Base-by-base conservation (phyloP, 257 asterid genomes). In the Solanum dulcamara region DNA sequence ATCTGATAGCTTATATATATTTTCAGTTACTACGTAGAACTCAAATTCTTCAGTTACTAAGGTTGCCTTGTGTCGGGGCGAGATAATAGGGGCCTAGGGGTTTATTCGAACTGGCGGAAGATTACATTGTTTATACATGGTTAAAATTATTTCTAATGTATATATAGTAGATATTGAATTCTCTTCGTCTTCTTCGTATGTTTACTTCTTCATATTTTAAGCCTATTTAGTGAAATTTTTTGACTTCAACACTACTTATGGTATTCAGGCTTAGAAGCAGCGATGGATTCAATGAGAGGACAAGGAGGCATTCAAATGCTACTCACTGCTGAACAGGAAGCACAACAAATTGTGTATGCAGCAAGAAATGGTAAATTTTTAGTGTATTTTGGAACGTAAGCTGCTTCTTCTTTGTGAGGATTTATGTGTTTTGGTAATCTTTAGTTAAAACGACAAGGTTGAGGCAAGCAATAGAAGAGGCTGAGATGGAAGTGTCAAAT, bases 271-370 rank as follows among this genome's bases (percentile, higher is more conserved):
- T 59, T 46, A 72, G 68, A 83, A 89, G 82, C 70, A 14, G 35
- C 35, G 30, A 96, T 96, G 99, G 99, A 94, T 87, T 81, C 92
- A 72, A 85, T 87, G 89, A 93, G 93, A 89, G 97, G 96, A 55
- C 98, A 93, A 89, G 97, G 97, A 67, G 97, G 99, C 82, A 96
- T 96, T 80, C 99, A 96, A 85, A 94, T 96, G 99, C 91, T 96
- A 32, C 92, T 94, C 4, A 89, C 92, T 26, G 98, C 98, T 3
- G 98, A 96, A 84, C 94, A 93, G 37, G 99, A 96, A 85, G 99
- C 98, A 28, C 99, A 94, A 86, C 98, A 92, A 59, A 94, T 94
- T 79, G 96, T 96, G 12, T 67, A 93, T 35, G 90, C 94, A 42
- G 98, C 98, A 20, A 93, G 94, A 89, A 94, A 91, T 80, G 83